Evolutionary conservation across 1,284 basidiomycete genomes (phyloP).

Genomic region (Trichosporon faecale): DNA sequence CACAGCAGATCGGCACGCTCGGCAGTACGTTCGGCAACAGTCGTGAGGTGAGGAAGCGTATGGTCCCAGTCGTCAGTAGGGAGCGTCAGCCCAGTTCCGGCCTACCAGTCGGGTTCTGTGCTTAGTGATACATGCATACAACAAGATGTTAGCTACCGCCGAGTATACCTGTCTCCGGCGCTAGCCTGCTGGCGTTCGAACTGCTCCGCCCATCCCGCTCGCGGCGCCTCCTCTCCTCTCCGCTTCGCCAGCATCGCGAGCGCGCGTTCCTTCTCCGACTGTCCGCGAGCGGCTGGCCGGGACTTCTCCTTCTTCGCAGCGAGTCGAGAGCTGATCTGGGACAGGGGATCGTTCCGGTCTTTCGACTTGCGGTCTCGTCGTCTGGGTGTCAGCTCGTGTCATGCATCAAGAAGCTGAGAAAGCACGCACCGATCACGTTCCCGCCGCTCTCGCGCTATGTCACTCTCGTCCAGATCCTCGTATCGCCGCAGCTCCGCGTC

Average conservation of each 20-base stretch:
- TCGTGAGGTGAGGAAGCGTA: no score
- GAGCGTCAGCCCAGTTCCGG: no score
- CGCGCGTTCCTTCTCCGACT: conserved; percentile 47
- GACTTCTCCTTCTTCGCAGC: conserved; percentile 8
- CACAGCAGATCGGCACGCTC: no score
- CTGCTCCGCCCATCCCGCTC: conserved; percentile 32
- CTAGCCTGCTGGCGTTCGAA: conserved; percentile 44
- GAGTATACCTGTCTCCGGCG: conserved; percentile 35
- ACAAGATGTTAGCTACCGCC: neutral
- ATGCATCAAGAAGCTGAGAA: neutral
- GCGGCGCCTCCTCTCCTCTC: conserved; percentile 17
- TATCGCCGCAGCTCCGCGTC: conserved; percentile 44
- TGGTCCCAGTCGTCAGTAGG: no score
- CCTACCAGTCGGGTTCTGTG: no score
- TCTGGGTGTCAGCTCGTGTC: conserved; percentile 25
- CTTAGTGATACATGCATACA: neutral
- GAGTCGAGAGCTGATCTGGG: conserved; percentile 34
- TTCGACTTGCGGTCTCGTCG: conserved; percentile 48
- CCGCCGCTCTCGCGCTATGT: conserved; percentile 43
- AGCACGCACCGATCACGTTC: conserved; percentile 43
- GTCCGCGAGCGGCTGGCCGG: neutral
- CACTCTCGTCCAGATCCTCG: conserved; percentile 47
- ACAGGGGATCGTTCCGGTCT: conserved; percentile 44
- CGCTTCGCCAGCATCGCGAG: conserved; percentile 44
- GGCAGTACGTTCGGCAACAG: no score